These are phyloP conservation scores for Aspergillus phoenicis DNA, from an alignment of 2,329 filamentous ascomycete genomes.

Conservation along the genomic window DNA sequence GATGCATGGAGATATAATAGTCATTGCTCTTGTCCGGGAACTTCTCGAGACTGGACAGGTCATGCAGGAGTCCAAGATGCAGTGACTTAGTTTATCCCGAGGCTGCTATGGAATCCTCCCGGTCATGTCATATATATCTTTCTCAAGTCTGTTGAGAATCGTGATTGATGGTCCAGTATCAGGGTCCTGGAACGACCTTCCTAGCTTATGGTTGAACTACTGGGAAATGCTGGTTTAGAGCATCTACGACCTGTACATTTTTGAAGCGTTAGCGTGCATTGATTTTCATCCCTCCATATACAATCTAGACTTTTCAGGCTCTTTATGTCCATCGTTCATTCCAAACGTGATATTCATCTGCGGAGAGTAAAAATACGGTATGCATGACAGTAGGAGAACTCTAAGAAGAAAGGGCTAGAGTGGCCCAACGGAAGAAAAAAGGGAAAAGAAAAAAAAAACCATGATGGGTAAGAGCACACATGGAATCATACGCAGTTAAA, in stretches of 20 bases:
- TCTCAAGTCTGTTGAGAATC: too few species aligned
- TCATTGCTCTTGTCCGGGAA: too few species aligned
- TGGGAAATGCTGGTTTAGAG: neutral
- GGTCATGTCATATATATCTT: too few species aligned
- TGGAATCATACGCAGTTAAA: conserved; percentile 25
- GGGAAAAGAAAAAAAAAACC: conserved; percentile 4
- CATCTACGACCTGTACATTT: neutral
- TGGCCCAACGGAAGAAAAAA: conserved; percentile 1
- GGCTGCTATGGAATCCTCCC: too few species aligned
- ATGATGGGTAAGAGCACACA: conserved; percentile 20
- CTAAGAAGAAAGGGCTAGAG: conserved; percentile 10
- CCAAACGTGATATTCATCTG: conserved; percentile 26
- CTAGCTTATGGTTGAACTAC: too few species aligned
- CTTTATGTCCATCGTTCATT: conserved; percentile 19
- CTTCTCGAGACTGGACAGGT: too few species aligned
- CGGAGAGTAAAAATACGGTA: conserved; percentile 22
- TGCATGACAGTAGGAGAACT: conserved; percentile 17
- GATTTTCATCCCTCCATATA: neutral
- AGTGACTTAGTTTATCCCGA: too few species aligned
- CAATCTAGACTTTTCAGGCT: neutral
- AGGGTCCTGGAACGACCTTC: too few species aligned
- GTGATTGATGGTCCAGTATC: too few species aligned
- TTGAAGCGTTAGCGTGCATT: neutral
- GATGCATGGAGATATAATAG: neutral
- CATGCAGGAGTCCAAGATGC: too few species aligned